Conservation (phyloP, 345 rosid species). For the Theobroma cacao region DNA sequence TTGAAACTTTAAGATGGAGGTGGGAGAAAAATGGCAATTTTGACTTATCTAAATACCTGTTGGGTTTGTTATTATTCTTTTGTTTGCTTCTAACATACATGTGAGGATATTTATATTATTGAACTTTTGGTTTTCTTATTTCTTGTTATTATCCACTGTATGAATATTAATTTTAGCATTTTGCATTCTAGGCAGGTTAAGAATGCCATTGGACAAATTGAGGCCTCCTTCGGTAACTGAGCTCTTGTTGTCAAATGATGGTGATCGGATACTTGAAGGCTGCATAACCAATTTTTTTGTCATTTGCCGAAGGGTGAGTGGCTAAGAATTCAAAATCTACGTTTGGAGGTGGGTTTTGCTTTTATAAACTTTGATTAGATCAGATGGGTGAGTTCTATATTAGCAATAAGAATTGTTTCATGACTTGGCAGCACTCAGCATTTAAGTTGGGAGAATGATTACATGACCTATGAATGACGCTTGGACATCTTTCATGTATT, state of each 20-base stretch:
- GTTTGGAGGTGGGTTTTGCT: not conserved
- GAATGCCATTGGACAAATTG: slow-evolving; percentile 76
- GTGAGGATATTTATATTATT: not conserved
- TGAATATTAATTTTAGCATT: slow-evolving; percentile 4
- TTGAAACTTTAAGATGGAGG: not conserved
- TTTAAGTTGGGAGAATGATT: not conserved
- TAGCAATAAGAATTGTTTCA: not conserved
- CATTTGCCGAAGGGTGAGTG: slow-evolving; percentile 55
- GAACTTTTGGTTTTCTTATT: not conserved
- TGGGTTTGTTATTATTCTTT: not conserved
- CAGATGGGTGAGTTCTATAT: not conserved
- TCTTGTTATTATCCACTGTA: not conserved
- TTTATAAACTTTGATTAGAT: not conserved
- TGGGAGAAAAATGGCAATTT: not conserved
- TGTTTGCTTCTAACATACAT: not conserved
- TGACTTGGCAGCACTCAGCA: not conserved
- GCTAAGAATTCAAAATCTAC: slow-evolving; percentile 7
- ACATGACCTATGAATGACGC: not conserved
- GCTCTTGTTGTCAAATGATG: slow-evolving; percentile 79
- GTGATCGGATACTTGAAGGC: slow-evolving; percentile 84
- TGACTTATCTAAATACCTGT: not conserved
- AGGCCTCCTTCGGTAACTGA: slow-evolving; percentile 73
- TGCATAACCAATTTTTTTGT: slow-evolving; percentile 69
- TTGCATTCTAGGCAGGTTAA: slow-evolving; percentile 46
- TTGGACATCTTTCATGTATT: not conserved